Base-by-base conservation (phyloP, 768 basidiomycete species). In the Russula brevipes region DNA sequence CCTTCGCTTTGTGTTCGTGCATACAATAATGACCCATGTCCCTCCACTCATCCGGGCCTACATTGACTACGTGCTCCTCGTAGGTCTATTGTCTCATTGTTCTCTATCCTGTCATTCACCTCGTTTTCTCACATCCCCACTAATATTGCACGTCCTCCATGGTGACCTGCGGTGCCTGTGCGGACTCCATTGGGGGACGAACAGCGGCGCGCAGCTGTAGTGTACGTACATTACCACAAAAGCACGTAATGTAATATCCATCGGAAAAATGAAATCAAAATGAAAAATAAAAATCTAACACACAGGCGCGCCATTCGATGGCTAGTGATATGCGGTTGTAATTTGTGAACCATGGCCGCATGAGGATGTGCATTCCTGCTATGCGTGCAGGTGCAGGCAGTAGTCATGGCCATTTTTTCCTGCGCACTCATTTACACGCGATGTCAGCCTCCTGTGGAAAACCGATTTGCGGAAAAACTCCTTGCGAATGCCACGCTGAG, bases 161-260 rank as follows among this genome's bases (percentile, higher is more conserved):
- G 39, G 5, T 47, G 44, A 1, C 47, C 17, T 35, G 30, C 54
- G 60, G 54, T 14, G 19, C 46, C 54, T 61, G 41, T 42, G 54
- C 54, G 54, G 50, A 12, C 33, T 17, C 31, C 33, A 61, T 6
- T 14, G 60, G 31, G 5, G 45, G 38, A 51, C 31, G 31, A 44
- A 44, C 31, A n/a, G 57, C 30, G 45, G 55, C 24, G 24, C 24
- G 24, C 24, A 17, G 8, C 33, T 35, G n/a, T 17, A 31, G 24
- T 14, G 41, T 44, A 59, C n/a, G 38, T 55, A 53, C 59, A 44
- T 61, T 55, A 61, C 47, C n/a, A 7, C 58, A 59, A 19, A 6
- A 55, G 46, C 54, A 61, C 60, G 39, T 49, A 61, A 60, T 60
- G 19, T 31, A 53, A 36, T 10, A 36, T 36, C 4, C 50, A 31